These are phyloP conservation scores for Termitomyces sp. DNA, from an alignment of 768 basidiomycete genomes.

Conservation along the genomic window DNA sequence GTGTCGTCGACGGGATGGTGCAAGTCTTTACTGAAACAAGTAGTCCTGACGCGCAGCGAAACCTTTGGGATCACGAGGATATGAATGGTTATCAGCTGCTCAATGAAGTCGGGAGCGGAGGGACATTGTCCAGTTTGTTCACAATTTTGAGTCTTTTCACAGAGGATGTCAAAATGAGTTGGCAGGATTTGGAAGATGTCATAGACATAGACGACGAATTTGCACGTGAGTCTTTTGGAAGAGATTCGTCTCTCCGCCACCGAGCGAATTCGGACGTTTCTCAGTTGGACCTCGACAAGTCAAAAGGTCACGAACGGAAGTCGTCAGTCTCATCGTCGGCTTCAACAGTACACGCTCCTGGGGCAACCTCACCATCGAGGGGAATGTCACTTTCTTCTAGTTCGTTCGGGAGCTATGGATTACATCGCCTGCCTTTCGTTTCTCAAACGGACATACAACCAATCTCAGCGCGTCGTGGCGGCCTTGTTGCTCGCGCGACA, in stretches of 20 bases:
- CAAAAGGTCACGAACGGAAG: constrained; percentile 33
- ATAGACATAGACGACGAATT: constrained; percentile 24
- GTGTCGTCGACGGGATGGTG: constrained; percentile 95
- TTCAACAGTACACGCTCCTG: constrained; percentile 59
- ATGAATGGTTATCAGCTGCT: constrained; percentile 95
- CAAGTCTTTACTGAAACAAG: constrained; percentile 84
- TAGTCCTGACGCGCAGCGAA: constrained; percentile 37
- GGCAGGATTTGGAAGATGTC: constrained; percentile 60
- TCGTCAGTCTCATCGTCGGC: constrained; percentile 60
- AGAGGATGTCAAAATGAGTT: constrained; percentile 86
- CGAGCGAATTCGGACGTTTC: constrained; percentile 64
- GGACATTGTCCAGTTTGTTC: constrained; percentile 92
- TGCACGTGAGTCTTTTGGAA: constrained; percentile 13
- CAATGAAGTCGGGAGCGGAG: constrained; percentile 94
- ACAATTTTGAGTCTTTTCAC: constrained; percentile 97
- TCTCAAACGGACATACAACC: constrained; percentile 12
- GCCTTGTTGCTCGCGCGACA: constrained; percentile 86
- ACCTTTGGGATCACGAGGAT: constrained; percentile 75
- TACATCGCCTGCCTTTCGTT: constrained; percentile 16
- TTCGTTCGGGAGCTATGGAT: constrained; percentile 15
- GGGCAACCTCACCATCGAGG: constrained; percentile 20
- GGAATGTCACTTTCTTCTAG: constrained; percentile 22
- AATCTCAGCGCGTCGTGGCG: constrained; percentile 52
- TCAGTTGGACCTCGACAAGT: constrained; percentile 41
- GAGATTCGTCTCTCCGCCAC: constrained; percentile 18